Evolutionary conservation across 768 basidiomycete genomes (phyloP).

Genomic region (Saitozyma podzolica): DNA sequence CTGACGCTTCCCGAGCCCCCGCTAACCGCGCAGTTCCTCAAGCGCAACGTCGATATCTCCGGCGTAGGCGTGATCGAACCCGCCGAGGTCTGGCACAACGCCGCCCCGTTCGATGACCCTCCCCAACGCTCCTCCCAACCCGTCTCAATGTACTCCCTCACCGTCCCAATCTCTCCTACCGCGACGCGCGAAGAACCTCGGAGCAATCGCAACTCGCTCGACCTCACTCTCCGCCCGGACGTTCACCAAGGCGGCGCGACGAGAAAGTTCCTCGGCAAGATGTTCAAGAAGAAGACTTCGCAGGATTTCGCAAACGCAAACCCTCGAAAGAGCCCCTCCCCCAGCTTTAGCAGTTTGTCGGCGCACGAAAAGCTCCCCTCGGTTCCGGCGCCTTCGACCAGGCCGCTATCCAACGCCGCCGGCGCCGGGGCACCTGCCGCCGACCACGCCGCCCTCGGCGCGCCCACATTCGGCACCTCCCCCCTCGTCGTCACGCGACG

Average conservation of each 20-base stretch:
- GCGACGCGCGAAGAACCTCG: constrained; percentile 21
- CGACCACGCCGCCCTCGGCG: constrained; percentile 9
- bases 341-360: too few species aligned
- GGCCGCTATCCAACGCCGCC: background rate
- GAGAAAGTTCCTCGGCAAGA: constrained; percentile 46
- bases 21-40: constrained; percentile 35
- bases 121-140: constrained; percentile 17
- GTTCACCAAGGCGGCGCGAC: constrained; percentile 34
- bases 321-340: too few species aligned
- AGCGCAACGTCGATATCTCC: constrained; percentile 43
- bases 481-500: constrained; percentile 30
- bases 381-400: too few species aligned
- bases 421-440: constrained; percentile 4
- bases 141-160: constrained; percentile 31
- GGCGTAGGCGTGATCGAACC: constrained; percentile 48
- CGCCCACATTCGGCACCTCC: constrained; percentile 47
- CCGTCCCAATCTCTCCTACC: constrained; percentile 33
- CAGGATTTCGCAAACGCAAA: constrained; percentile 3
- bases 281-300: constrained; percentile 44
- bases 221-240: constrained; percentile 30
- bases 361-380: too few species aligned
- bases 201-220: constrained; percentile 19
- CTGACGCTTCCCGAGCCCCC: background rate
- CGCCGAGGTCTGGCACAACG: constrained; percentile 37
- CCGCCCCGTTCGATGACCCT: constrained; percentile 9